Base-by-base conservation (phyloP, 1,284 basidiomycete genomes). In the Cutaneotrichosporon mucoides region DNA sequence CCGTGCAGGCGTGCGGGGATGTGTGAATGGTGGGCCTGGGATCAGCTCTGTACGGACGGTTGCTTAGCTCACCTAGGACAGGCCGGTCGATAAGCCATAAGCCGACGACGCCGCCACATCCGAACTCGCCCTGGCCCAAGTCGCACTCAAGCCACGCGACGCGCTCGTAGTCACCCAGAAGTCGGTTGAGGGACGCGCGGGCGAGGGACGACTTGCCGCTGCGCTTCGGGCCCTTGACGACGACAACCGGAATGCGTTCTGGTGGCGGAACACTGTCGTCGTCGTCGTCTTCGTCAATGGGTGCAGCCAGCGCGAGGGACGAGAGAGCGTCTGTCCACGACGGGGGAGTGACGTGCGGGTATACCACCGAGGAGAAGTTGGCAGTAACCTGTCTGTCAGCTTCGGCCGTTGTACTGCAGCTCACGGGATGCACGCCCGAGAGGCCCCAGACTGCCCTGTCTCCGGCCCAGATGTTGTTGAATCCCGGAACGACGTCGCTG, bases 101-200 rank as follows among this genome's bases (percentile, higher is more conserved):
- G 1, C 90, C 84, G 3, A 97, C 88, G 74, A 89, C 83, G 0
- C 93, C 94, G 0, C 88, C 87, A 2, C 90, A 88, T 0, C 88
- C 89, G 73, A 98, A 96, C 75, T 98, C 93, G 7, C 90, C 89
- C 77, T 99, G 95, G 9, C 95, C 95, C 3, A 92, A 69, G 77
- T 98, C 95, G 59, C 89, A 89, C 72, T 98, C 94, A 6, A 99
- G 82, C 74, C 86, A 96, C 0, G 92, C 92, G 3, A 97, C 91
- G 15, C 82, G 82, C 24, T 81, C 81, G 73, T 86, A 88, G 80
- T 79, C 79, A 34, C 74, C 77, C 10, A 89, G 75, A 16, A 97
- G 78, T 6, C 79, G 78, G 70, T 97, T 95, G n/a, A 89, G 73
- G 2, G 90, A 70, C 5, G 85, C 85, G 50, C 88, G 82, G 0